Conservation (phyloP, 306 rosid species). For the Prosopis cineraria region DNA sequence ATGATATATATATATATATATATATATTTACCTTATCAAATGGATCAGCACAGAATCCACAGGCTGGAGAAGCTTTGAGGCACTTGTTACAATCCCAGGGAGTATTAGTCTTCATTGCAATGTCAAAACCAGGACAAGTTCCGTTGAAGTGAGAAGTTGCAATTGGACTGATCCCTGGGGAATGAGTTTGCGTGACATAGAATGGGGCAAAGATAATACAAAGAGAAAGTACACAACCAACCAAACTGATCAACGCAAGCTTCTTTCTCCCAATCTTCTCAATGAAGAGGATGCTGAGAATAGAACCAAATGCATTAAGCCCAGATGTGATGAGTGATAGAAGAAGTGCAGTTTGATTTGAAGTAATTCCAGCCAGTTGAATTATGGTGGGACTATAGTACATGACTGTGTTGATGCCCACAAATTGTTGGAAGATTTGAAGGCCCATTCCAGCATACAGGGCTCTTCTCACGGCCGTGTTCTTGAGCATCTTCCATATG, state of each 20-base stretch:
- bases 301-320: constrained; percentile 57
- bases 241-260: constrained; percentile 47
- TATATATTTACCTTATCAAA: constrained; percentile 53
- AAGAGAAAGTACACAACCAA: constrained; percentile 41
- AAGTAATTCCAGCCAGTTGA: constrained; percentile 61
- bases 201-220: constrained; percentile 50
- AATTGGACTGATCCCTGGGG: constrained; percentile 35
- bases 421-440: constrained; percentile 66
- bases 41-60: constrained; percentile 58
- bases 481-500: constrained; percentile 41
- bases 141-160: constrained; percentile 42
- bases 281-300: constrained; percentile 55
- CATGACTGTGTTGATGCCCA: constrained; percentile 68
- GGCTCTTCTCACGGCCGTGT: constrained; percentile 57
- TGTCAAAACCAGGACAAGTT: constrained; percentile 52
- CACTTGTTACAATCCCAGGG: constrained; percentile 61
- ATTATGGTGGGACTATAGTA: constrained; percentile 67
- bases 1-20: no score
- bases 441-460: constrained; percentile 65
- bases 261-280: constrained; percentile 64
- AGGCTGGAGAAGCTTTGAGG: constrained; percentile 52
- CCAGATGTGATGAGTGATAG: constrained; percentile 61
- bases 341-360: constrained; percentile 55
- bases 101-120: constrained; percentile 2
- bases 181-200: constrained; percentile 43